Conservation (phyloP, 176 grass and related monocot genomes). For the Oryza glumipatula region DNA sequence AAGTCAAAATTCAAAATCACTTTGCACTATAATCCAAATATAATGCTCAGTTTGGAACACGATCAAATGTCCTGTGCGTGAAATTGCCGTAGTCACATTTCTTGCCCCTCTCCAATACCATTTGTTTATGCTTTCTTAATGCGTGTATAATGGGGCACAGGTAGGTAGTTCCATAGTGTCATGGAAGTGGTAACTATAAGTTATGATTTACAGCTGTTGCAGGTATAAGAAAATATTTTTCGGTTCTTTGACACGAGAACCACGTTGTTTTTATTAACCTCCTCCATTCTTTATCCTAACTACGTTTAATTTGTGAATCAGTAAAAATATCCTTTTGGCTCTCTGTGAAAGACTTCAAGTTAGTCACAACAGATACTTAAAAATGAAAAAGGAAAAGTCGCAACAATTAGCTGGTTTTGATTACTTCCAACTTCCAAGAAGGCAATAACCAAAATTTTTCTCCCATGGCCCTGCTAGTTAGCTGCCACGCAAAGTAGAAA, state of each 20-base stretch:
- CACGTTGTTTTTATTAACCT: neutral
- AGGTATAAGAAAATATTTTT: neutral
- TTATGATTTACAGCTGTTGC: neutral
- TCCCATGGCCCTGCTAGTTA: neutral
- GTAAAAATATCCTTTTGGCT: neutral
- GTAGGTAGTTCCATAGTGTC: conserved; percentile 15
- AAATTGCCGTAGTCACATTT: conserved; percentile 20
- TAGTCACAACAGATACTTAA: neutral
- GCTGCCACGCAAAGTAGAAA: neutral
- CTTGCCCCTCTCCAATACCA: neutral
- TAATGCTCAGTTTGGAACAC: too few species aligned
- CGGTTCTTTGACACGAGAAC: neutral
- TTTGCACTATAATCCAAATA: too few species aligned
- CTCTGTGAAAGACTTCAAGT: neutral
- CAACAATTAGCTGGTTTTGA: too few species aligned
- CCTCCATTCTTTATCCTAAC: neutral
- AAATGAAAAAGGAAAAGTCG: too few species aligned
- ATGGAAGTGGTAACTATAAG: conserved; percentile 7
- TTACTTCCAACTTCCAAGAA: too few species aligned
- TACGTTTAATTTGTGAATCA: neutral
- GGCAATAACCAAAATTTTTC: too few species aligned
- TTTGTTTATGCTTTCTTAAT: neutral
- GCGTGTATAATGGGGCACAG: neutral
- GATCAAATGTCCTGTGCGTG: too few species aligned
- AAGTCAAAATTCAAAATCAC: too few species aligned